Percentiles rank a stretch among this genome's conserved stretches.
phyloP scores from a whole-genome alignment of 148 eudicot genomes.

The Drosera capensis region DNA sequence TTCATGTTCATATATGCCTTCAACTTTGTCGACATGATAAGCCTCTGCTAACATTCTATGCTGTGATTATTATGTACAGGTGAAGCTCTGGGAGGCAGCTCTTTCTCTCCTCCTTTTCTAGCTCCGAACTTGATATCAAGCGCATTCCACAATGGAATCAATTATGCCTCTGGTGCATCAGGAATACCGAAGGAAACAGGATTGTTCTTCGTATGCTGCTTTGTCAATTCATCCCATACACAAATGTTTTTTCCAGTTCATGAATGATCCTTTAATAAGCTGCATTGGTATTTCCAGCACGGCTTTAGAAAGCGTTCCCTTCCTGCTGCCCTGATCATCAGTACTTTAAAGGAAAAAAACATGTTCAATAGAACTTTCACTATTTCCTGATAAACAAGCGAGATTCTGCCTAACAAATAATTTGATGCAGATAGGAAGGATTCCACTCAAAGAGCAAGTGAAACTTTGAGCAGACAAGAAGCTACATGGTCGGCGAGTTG shows the following conservation, averaged over 20 bases:
- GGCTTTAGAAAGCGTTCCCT: too few species aligned
- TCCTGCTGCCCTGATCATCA: too few species aligned
- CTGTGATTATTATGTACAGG: slow-evolving; percentile 11
- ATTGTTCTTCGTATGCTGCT: slow-evolving; percentile 24
- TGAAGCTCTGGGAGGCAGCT: slow-evolving; percentile 34
- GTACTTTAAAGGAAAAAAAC: background rate
- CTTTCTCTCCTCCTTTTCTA: slow-evolving; percentile 39
- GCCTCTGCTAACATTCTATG: background rate
- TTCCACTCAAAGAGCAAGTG: slow-evolving; percentile 38
- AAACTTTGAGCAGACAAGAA: slow-evolving; percentile 32
- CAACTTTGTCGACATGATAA: background rate
- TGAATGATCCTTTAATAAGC: too few species aligned
- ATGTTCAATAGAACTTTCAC: background rate
- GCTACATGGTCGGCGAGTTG: slow-evolving; percentile 20
- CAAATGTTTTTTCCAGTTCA: background rate
- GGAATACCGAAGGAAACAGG: slow-evolving; percentile 50
- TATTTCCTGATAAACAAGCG: background rate
- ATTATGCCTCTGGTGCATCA: slow-evolving; percentile 62
- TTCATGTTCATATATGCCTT: background rate
- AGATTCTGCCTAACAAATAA: too few species aligned
- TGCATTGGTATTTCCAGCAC: too few species aligned
- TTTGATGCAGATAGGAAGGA: slow-evolving; percentile 33
- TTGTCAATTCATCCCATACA: background rate
- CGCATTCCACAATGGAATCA: slow-evolving; percentile 23
- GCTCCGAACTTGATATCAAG: slow-evolving; percentile 23